These are phyloP conservation scores for Azolla pinnata DNA, from an alignment of 75 land plant species.

Conservation along the genomic window DNA sequence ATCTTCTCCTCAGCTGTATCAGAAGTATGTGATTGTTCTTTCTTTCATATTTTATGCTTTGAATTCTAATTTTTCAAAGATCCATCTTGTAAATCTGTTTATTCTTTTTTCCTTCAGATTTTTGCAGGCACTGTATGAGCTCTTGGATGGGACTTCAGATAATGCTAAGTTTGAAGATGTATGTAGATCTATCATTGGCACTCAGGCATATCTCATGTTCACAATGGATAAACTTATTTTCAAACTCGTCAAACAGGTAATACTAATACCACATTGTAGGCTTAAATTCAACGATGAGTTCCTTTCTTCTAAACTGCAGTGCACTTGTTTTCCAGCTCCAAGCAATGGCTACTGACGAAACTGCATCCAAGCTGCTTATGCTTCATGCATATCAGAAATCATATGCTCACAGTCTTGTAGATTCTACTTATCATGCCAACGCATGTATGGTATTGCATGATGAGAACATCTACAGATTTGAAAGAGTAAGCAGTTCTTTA, in stretches of 20 bases:
- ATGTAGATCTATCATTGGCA: slow-evolving; percentile 87
- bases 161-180: slow-evolving; percentile 96
- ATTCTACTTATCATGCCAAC: slow-evolving; percentile 77
- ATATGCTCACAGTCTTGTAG: slow-evolving; percentile 58
- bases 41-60: no score
- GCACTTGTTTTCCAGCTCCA: slow-evolving; percentile 53
- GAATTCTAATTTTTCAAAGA: no score
- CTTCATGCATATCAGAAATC: slow-evolving; percentile 71
- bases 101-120: no score
- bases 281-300: background rate
- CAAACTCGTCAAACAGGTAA: slow-evolving; percentile 87
- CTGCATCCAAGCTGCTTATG: slow-evolving; percentile 63
- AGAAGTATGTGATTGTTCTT: no score
- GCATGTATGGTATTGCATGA: slow-evolving; percentile 79
- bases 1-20: slow-evolving; percentile 60
- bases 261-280: background rate
- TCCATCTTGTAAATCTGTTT: no score
- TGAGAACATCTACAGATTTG: slow-evolving; percentile 74
- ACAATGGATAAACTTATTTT: slow-evolving; percentile 86
- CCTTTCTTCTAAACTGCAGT: no score
- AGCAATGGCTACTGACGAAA: slow-evolving; percentile 66
- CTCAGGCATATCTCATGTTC: slow-evolving; percentile 90
- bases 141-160: slow-evolving; percentile 90
- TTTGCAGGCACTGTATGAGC: slow-evolving; percentile 49
- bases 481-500: no score